Evolutionary conservation across 129 eudicot species (phyloP), one percentile per base, ranked within the genome.

Genomic region (Flaveria bidentis): DNA sequence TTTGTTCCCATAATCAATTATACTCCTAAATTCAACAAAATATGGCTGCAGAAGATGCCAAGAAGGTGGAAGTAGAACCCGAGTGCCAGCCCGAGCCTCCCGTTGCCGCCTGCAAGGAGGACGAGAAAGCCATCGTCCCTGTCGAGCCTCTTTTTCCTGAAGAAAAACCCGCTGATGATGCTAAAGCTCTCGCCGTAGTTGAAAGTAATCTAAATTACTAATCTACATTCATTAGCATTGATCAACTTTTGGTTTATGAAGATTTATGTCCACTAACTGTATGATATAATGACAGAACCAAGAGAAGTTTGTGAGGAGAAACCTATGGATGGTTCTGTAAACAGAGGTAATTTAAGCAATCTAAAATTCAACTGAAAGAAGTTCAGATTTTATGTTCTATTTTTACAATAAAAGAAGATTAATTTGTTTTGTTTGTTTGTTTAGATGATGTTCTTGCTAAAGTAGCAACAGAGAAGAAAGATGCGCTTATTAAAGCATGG

Each of bases 401-500:
- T 63, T 56, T 66, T 30, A 56, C 62, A 5, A n/a, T 67, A 41
- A 46, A 53, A 67, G 44, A 67, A 67, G 52, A 42, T 56, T 18
- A 56, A 18, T 8, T 56, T 67, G 18, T 47, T 30, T 36, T 55
- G 53, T 67, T 44, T 75, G 25, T 36, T 44, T 75, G 25, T 36
- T 13, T 71, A 94, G 97, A 94, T 80, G 87, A 83, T 49, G 90
- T 87, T 73, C 96, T 94, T 84, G 96, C 88, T n/a, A 75, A 87
- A 39, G 91, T 94, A 55, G 91, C 92, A 17, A 88, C 93, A 0
- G 97, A 94, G 88, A 94, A 94, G 90, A 88, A 88, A 80, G 47
- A 86, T 11, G 89, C 98, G 9, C 80, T 94, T 49, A 83, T 94
- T 72, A 91, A 73, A 82, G 98, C 98, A 82, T 94, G 98, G 98